phyloP scores from a whole-genome alignment of 371 early-diverging fungal genomes.

The Homolaphlyctis polyrhiza region DNA sequence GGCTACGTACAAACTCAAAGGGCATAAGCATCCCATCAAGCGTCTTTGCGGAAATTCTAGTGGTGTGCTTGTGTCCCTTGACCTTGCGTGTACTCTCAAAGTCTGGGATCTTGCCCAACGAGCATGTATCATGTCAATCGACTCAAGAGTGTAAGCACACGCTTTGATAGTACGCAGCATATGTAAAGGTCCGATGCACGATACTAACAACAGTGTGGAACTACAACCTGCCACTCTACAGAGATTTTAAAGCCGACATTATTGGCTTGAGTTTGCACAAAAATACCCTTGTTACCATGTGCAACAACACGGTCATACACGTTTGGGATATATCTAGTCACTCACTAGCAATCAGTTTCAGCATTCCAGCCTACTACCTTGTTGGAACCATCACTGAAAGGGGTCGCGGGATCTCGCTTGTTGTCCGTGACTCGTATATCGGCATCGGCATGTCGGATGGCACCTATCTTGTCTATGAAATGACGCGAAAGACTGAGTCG shows the following conservation, averaged over 20 bases:
- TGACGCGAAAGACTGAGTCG: not conserved
- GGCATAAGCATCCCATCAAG: not conserved
- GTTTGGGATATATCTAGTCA: not conserved
- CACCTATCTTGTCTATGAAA: not conserved
- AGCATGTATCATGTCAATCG: not conserved
- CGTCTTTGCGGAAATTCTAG: not conserved
- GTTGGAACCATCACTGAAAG: too few species aligned
- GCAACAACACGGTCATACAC: not conserved
- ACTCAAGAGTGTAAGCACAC: not conserved
- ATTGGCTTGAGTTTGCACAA: not conserved
- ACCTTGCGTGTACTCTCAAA: not conserved
- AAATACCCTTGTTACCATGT: not conserved
- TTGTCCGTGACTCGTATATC: not conserved
- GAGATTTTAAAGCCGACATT: not conserved
- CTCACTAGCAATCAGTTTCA: too few species aligned
- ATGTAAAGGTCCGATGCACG: too few species aligned
- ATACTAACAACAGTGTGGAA: too few species aligned
- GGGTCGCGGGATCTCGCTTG: not conserved
- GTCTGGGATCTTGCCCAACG: not conserved
- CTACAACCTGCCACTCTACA: too few species aligned
- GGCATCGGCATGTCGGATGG: slow-evolving; percentile 1
- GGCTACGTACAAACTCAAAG: not conserved
- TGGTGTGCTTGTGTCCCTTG: not conserved
- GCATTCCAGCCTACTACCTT: not conserved
- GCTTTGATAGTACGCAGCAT: too few species aligned